Conservation (phyloP, 306 rosid genomes). For the Sphenostylis stenocarpa region DNA sequence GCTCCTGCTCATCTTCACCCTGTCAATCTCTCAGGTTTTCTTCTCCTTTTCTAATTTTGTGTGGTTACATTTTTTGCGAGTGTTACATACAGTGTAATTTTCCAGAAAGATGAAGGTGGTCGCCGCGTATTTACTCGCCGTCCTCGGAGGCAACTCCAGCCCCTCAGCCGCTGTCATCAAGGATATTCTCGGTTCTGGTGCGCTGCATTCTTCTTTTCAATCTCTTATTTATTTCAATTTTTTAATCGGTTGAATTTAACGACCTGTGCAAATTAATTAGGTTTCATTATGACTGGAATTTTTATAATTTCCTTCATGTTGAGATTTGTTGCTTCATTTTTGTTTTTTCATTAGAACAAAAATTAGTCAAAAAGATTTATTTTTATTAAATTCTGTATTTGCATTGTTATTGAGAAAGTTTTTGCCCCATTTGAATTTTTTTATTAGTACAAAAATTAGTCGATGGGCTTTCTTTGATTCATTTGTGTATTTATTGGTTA, state of each 20-base stretch:
- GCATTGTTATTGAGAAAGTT: not conserved
- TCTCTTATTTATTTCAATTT: not conserved
- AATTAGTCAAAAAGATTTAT: no score
- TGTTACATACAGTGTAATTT: not conserved
- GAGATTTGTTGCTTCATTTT: not conserved
- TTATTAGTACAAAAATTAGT: not conserved
- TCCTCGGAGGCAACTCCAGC: conserved; percentile 54
- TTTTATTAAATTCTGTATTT: no score
- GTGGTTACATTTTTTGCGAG: no score
- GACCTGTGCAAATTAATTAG: not conserved
- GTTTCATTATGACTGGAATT: not conserved
- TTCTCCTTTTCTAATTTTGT: no score
- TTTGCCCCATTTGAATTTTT: not conserved
- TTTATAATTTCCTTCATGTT: not conserved
- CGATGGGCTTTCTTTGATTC: not conserved
- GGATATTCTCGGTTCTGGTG: conserved; percentile 47
- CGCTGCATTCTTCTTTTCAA: not conserved
- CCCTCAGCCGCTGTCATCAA: conserved; percentile 50
- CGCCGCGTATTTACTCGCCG: conserved; percentile 65
- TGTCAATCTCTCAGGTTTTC: not conserved
- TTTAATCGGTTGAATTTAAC: not conserved
- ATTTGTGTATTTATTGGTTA: not conserved
- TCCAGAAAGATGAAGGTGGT: conserved; percentile 59
- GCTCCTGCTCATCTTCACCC: not conserved
- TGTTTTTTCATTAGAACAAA: no score